Evolutionary conservation across 805 yeast genomes (phyloP), one percentile per base, ranked within the genome.

Genomic region (Cyberlindnera maclurae): DNA sequence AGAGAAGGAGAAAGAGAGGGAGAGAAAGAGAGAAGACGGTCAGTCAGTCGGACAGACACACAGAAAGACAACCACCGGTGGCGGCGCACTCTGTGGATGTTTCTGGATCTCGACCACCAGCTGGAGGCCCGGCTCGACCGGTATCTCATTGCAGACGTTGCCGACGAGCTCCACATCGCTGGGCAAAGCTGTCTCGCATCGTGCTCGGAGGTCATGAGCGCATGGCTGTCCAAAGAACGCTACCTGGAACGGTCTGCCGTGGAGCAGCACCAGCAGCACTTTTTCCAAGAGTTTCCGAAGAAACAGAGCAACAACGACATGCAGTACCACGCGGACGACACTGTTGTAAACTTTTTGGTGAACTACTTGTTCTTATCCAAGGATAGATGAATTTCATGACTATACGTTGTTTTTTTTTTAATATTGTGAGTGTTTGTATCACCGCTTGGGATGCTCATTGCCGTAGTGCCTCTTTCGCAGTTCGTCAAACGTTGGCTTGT

Each of bases 401-500:
- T 7, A 27, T n/a, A 27, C 29, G 27, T 12, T 10, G 12, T 12
- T 9, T 10, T 24, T 24, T 10, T 12, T 24, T 24, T 24, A 24
- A 24, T 24, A 24, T 12, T 24, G n/a, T n/a, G n/a, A n/a, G n/a
- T n/a, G n/a, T n/a, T 27, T 27, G 15, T 27, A 27, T 27, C 29
- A 12, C 29, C 10, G 15, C 11, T 27, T 17, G 20, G 40, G 36
- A 34, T 43, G 51, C 28, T 52, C 57, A 26, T 40, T 35, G 16
- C 43, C 41, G 31, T 51, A 50, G 29, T 50, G 56, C 34, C 39
- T 37, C 36, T 51, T 51, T 42, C 58, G 50, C 35, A 50, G 20
- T 40, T 50, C 55, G 8, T 43, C 56, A 42, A 53, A 53, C 5
- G 55, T 45, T 42, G 43, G 70, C 54, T 42, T 47, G n/a, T n/a